Evolutionary conservation across 257 asterid genomes (phyloP), one percentile per base, ranked within the genome.

Genomic region (Plantago ovata): DNA sequence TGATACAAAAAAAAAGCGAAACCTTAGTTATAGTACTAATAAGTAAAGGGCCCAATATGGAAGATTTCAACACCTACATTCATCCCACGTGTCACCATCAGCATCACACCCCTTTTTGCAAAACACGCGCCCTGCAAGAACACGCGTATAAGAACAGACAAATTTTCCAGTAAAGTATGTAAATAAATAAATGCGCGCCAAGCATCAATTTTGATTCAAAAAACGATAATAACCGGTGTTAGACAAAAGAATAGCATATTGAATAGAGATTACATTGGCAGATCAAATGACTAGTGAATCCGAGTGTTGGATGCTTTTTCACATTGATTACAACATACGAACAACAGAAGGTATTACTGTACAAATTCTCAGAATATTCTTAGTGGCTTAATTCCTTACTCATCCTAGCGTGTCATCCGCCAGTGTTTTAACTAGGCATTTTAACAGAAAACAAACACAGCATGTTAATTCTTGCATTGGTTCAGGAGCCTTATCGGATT

Each of bases 81-180:
- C 95, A 33, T 84, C 90, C 86, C 82, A 80, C 13, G 95, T 77
- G 5, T 89, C 95, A 6, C 90, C 94, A 77, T 86, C 95, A 66
- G 86, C 77, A 73, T 86, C 86, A 51, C 95, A 84, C 2, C 95
- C 95, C 62, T 89, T 89, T 61, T 89, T 86, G 87, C 97, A 89
- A 57, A 80, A 89, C 50, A 89, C 91, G 73, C 97, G 77, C 97
- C 97, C 97, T 86, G 48, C 69, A 75, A 60, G 59, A 67, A 72
- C 63, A 52, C 66, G 45, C 10, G 59, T n/a, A 38, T n/a, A 41
- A 56, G 18, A 43, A 13, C 53, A 60, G 53, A 67, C 54, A 48
- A 53, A 53, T 53, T 15, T 3, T 6, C 21, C 39, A 12, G 8
- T 60, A 14, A 65, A 16, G 13, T 10, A 7, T n/a, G 21, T 23